These are phyloP conservation scores for Lentinula sp. DNA, from an alignment of 768 basidiomycete species.

Conservation along the genomic window DNA sequence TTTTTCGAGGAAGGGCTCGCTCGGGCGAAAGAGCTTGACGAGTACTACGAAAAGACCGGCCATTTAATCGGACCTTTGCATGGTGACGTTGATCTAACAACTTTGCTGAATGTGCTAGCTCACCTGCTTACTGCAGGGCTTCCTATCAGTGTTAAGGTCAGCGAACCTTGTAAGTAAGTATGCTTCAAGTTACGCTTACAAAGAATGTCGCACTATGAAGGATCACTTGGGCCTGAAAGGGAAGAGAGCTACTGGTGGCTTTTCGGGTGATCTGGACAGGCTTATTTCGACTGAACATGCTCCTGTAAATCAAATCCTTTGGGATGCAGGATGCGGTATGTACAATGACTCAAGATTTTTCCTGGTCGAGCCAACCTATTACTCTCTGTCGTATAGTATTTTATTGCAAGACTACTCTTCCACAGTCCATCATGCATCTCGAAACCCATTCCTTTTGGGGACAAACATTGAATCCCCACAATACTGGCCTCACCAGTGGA, in stretches of 20 bases:
- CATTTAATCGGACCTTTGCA: slow-evolving; percentile 36
- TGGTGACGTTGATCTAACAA: slow-evolving; percentile 16
- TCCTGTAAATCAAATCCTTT: slow-evolving; percentile 26
- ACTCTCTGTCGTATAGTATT: slow-evolving; percentile 25
- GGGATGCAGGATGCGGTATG: slow-evolving; percentile 35
- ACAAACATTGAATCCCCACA: slow-evolving; percentile 37
- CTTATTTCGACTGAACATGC: slow-evolving; percentile 10
- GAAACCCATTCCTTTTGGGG: slow-evolving; percentile 26
- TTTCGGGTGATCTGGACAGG: slow-evolving; percentile 15
- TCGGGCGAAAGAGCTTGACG: slow-evolving; percentile 35
- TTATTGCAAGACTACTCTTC: slow-evolving; percentile 38
- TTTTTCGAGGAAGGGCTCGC: slow-evolving; percentile 36
- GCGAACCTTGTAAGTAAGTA: neutral
- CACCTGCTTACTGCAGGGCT: slow-evolving; percentile 8
- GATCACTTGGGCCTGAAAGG: slow-evolving; percentile 36
- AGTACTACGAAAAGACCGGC: slow-evolving; percentile 28
- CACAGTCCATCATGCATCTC: slow-evolving; percentile 36
- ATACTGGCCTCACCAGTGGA: slow-evolving; percentile 35
- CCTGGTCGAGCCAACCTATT: slow-evolving; percentile 6
- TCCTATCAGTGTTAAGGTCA: slow-evolving; percentile 33
- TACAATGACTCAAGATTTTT: neutral
- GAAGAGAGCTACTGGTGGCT: slow-evolving; percentile 29
- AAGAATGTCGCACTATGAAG: slow-evolving; percentile 11
- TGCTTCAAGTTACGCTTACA: slow-evolving; percentile 12
- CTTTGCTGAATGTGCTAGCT: neutral